Percentiles rank a stretch among this genome's conserved stretches.
Conservation (phyloP, 2,329 filamentous ascomycete genomes). For the Tolypocladium ophioglossoides region DNA sequence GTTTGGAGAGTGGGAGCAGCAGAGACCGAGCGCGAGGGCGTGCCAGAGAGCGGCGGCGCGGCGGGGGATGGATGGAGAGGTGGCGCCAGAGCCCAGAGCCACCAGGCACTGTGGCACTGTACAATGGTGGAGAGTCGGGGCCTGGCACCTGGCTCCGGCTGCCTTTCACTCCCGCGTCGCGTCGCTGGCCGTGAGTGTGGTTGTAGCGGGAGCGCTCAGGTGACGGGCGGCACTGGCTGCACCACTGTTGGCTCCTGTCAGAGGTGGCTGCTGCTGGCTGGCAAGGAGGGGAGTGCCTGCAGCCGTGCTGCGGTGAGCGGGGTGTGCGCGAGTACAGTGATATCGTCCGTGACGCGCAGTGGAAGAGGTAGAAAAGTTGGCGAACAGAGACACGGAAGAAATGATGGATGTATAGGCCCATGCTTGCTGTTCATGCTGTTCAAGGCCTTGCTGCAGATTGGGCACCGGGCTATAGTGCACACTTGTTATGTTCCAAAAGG, state of each 20-base stretch:
- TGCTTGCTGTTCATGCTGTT: not conserved
- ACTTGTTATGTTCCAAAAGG: not conserved
- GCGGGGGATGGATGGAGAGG: not conserved
- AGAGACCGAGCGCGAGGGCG: constrained; percentile 8
- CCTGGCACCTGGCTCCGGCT: not conserved
- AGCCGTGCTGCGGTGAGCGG: not conserved
- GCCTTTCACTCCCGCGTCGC: not conserved
- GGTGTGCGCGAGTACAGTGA: not conserved
- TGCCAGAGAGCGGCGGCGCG: not conserved
- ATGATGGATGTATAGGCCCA: not conserved
- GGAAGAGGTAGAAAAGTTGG: not conserved
- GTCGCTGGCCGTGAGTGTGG: not conserved
- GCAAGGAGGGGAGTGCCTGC: constrained; percentile 1
- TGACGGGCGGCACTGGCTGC: not conserved
- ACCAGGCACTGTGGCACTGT: not conserved
- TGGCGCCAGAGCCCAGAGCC: not conserved
- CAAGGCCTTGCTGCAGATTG: constrained; percentile 1
- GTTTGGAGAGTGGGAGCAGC: not conserved
- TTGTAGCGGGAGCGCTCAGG: not conserved
- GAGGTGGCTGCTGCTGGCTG: not conserved
- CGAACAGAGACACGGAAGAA: not conserved
- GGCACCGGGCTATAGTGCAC: not conserved
- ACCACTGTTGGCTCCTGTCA: not conserved
- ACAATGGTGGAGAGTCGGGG: not conserved
- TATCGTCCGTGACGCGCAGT: not conserved